Evolutionary conservation across 768 basidiomycete genomes (phyloP).

Genomic region (Coprinellus aureogranulatus): DNA sequence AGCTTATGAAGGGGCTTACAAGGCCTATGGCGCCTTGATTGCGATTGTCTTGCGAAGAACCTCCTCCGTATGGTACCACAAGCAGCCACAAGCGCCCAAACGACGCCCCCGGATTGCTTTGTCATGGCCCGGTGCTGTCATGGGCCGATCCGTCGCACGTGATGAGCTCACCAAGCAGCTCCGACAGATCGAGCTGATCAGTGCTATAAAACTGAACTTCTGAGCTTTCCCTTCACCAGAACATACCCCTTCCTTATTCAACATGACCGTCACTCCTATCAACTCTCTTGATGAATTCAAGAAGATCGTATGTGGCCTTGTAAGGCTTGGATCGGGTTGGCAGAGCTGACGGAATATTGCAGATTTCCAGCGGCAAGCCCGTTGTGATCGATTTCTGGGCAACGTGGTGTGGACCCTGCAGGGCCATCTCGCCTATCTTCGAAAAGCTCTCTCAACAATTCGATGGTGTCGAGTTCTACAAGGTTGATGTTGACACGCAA

Average conservation of each 20-base stretch:
- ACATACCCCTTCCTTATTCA: not conserved
- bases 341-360: not conserved
- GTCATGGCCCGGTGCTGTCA: not conserved
- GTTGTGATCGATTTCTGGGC: slow-evolving; percentile 74
- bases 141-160: too few relatives aligned
- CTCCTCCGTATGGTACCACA: not conserved
- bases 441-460: slow-evolving; percentile 46
- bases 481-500: slow-evolving; percentile 69
- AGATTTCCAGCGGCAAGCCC: slow-evolving; percentile 48
- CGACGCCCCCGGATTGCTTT: not conserved
- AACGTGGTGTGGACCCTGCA: slow-evolving; percentile 75
- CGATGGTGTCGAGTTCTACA: slow-evolving; percentile 56
- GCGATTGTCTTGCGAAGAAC: not conserved
- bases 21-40: too few relatives aligned
- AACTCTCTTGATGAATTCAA: slow-evolving; percentile 10
- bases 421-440: slow-evolving; percentile 61
- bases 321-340: not conserved
- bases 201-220: slow-evolving; percentile 7
- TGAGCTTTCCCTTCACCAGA: not conserved
- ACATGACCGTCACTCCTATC: slow-evolving; percentile 10
- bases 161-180: slow-evolving; percentile 10
- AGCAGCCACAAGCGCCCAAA: not conserved
- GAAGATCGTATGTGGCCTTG: slow-evolving; percentile 5
- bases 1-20: not conserved
- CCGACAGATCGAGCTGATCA: slow-evolving; percentile 7